phyloP scores from a whole-genome alignment of 768 basidiomycete species.

The Dentipellis fragilis region DNA sequence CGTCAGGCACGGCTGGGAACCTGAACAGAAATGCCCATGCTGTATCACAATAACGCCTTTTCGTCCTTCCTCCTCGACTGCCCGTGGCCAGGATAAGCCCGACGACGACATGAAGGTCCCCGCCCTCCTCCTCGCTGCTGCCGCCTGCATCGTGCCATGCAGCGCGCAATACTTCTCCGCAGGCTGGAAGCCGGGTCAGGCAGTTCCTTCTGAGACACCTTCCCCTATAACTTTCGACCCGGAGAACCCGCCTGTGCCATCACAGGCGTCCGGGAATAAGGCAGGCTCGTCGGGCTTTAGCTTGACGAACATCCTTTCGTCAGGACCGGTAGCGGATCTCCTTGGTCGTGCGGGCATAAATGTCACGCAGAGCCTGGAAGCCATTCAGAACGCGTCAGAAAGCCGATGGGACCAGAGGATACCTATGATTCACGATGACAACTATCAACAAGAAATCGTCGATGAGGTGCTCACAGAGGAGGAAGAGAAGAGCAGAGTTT shows the following conservation, averaged over 20 bases:
- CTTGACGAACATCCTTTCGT: constrained; percentile 31
- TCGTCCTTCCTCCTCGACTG: too few relatives aligned
- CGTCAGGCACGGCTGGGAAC: too few relatives aligned
- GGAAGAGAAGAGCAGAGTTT: constrained; percentile 62
- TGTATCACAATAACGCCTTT: too few relatives aligned
- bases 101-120: not conserved
- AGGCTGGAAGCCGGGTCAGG: constrained; percentile 76
- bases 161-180: constrained; percentile 68
- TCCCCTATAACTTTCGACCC: constrained; percentile 14
- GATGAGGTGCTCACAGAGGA: constrained; percentile 50
- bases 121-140: constrained; percentile 2
- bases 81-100: too few relatives aligned
- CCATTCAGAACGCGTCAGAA: constrained; percentile 17
- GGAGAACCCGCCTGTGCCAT: not conserved
- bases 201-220: constrained; percentile 20
- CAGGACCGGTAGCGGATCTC: constrained; percentile 42
- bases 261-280: not conserved
- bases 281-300: constrained; percentile 7
- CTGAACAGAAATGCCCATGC: too few relatives aligned
- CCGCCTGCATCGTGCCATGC: constrained; percentile 22
- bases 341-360: constrained; percentile 60
- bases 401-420: constrained; percentile 63
- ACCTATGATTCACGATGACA: constrained; percentile 74
- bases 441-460: constrained; percentile 61
- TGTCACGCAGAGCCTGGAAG: constrained; percentile 44